Base-by-base conservation (phyloP, 768 basidiomycete genomes). In the Kondoa subrosea region DNA sequence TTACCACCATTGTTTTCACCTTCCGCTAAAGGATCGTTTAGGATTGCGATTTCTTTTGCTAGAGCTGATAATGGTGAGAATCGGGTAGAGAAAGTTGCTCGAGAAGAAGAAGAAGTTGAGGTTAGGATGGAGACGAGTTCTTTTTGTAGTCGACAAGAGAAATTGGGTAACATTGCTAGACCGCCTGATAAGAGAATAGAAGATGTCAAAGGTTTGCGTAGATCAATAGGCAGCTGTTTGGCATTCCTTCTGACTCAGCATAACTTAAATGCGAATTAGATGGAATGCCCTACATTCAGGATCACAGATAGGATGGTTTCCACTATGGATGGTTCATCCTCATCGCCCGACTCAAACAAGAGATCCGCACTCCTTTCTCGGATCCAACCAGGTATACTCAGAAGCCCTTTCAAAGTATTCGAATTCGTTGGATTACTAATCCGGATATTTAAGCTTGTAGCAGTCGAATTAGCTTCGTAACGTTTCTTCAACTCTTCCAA, bases 351-450 rank as follows among this genome's bases (percentile, higher is more conserved):
- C 74, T 89, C 88, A 70, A 95, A 96, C 12, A 96, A 78, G 3
- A 93, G 82, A 76, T 97, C 95, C 0, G 91, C 85, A 0, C 87
- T 87, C 16, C 92, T 81, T 76, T 97, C 93, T 57, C 93, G 79
- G 56, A 99, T 82, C 95, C 95, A 99, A 1, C 93, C 93, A 1
- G 93, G 93, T 57, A 97, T 83, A 58, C 88, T 80, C 59, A 95
- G 76, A 0, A 86, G 89, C 0, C 88, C 86, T 64, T 32, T 61
- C 34, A 2, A 74, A 8, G 40, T 8, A 50, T 50, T 30, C 70
- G 1, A 67, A 32, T 0, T 68, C 66, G 12, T 50, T 57, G 1
- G 66, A 64, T 4, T 21, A 15, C n/a, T 64, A 25, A 0, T 62
- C 15, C 2, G 56, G 4, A 69, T 14, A 2, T 70, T 27, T 17